Evolutionary conservation across 2,329 filamentous ascomycete species (phyloP).

Genomic region (Westerdykella aurantiaca): DNA sequence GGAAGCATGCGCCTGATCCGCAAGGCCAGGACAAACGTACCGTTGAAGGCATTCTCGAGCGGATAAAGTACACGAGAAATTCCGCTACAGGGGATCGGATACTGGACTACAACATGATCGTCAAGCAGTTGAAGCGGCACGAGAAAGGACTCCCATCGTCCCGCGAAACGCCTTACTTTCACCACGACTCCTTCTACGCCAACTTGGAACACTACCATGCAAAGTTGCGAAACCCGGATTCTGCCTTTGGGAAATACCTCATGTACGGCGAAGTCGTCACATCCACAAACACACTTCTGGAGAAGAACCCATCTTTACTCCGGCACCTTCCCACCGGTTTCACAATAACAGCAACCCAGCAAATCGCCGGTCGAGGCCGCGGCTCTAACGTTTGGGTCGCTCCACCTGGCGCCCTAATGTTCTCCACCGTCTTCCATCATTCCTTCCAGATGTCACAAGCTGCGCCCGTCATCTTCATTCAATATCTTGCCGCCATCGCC

Average conservation of each 20-base stretch:
- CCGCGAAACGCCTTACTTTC: constrained; percentile 77
- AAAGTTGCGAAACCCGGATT: constrained; percentile 50
- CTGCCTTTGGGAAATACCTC: constrained; percentile 67
- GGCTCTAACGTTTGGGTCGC: constrained; percentile 94
- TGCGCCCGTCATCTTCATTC: constrained; percentile 84
- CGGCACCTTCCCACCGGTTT: constrained; percentile 76
- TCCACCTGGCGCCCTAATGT: constrained; percentile 77
- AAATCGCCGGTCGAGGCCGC: constrained; percentile 80
- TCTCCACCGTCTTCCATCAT: constrained; percentile 84
- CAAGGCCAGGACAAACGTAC: constrained; percentile 18
- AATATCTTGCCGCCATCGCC: constrained; percentile 86
- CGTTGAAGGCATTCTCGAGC: constrained; percentile 25
- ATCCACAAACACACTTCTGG: constrained; percentile 86
- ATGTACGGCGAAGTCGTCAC: constrained; percentile 90
- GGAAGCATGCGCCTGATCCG: constrained; percentile 25
- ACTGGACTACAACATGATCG: constrained; percentile 66
- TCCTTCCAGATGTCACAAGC: constrained; percentile 62
- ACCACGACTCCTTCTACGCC: constrained; percentile 72
- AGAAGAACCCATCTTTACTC: constrained; percentile 82
- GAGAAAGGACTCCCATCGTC: constrained; percentile 60
- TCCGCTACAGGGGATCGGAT: constrained; percentile 50
- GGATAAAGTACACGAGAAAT: constrained; percentile 21
- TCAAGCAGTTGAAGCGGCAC: constrained; percentile 71
- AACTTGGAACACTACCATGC: constrained; percentile 63
- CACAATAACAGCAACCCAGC: constrained; percentile 78